phyloP scores from a whole-genome alignment of 768 basidiomycete genomes.

The Macrolepiota dolichaula region DNA sequence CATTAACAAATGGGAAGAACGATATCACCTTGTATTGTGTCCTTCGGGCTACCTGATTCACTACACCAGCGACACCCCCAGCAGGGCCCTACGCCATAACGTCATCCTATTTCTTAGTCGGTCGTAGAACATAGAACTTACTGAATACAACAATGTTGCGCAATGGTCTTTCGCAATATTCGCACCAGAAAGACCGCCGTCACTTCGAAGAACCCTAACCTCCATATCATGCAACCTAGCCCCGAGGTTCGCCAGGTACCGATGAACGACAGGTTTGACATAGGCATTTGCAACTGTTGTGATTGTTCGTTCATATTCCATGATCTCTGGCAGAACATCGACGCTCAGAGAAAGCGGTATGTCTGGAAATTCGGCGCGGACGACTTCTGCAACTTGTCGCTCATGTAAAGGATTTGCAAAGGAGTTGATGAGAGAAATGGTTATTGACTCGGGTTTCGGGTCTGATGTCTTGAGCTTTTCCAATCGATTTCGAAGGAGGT shows the following conservation, averaged over 20 bases:
- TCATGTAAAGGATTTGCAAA: slow-evolving; percentile 24
- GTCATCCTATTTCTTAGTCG: not conserved
- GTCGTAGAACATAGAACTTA: not conserved
- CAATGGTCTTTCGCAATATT: slow-evolving; percentile 23
- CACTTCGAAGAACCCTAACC: slow-evolving; percentile 23
- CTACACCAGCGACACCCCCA: slow-evolving; percentile 25
- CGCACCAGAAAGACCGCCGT: slow-evolving; percentile 22
- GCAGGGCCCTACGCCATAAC: slow-evolving; percentile 18
- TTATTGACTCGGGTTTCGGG: slow-evolving; percentile 20
- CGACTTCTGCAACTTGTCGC: slow-evolving; percentile 15
- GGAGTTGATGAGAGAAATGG: slow-evolving; percentile 25
- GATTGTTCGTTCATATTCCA: slow-evolving; percentile 26
- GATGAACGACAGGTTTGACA: slow-evolving; percentile 23
- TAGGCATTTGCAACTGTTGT: slow-evolving; percentile 26
- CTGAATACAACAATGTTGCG: slow-evolving; percentile 22
- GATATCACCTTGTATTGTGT: slow-evolving; percentile 14
- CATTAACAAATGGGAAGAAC: not conserved
- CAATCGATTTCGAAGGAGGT: slow-evolving; percentile 17
- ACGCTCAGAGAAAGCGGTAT: slow-evolving; percentile 23
- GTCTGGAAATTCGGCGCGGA: slow-evolving; percentile 21
- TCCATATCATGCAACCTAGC: slow-evolving; percentile 17
- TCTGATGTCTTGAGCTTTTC: slow-evolving; percentile 16
- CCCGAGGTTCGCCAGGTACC: slow-evolving; percentile 22
- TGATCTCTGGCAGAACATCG: slow-evolving; percentile 22
- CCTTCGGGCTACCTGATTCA: slow-evolving; percentile 14